Conservation (phyloP, 495 filamentous ascomycete genomes). For the Venustampulla echinocandica region DNA sequence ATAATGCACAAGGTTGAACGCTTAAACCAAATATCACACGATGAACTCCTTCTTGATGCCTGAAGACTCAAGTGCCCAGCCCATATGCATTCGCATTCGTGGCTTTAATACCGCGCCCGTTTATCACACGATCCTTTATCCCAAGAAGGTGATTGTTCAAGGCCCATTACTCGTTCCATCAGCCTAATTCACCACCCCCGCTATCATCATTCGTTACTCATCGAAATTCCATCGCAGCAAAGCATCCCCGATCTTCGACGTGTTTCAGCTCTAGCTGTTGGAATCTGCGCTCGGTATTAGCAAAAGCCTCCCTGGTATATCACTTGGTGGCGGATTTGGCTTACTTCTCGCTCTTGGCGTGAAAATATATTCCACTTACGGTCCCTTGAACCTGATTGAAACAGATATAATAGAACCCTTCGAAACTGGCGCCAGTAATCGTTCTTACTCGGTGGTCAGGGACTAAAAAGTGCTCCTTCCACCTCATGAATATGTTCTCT, state of each 20-base stretch:
- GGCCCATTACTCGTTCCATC: not conserved
- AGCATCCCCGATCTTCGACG: conserved; percentile 75
- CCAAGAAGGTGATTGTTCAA: conserved; percentile 3
- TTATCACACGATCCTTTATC: no score
- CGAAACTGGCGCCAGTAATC: conserved; percentile 90
- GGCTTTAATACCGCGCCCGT: not conserved
- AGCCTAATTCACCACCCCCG: not conserved
- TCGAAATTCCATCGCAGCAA: conserved; percentile 86
- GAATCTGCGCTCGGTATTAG: conserved; percentile 44
- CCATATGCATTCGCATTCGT: conserved; percentile 10
- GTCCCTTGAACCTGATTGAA: conserved; percentile 85
- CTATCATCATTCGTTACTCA: conserved; percentile 40
- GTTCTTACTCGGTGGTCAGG: conserved; percentile 86
- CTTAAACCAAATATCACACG: conserved; percentile 5
- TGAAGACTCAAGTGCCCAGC: conserved; percentile 4
- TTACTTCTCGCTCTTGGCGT: conserved; percentile 93
- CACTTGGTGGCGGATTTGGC: conserved; percentile 24
- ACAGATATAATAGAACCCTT: conserved; percentile 99
- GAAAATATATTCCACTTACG: conserved; percentile 93
- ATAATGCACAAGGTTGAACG: no score
- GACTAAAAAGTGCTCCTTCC: conserved; percentile 98
- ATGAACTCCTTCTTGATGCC: conserved; percentile 13
- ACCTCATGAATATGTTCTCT: conserved; percentile 97
- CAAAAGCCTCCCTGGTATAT: not conserved
- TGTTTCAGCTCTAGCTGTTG: conserved; percentile 90